These are phyloP conservation scores for Aspergillus oerlinghausenensis DNA, from an alignment of 2,329 filamentous ascomycete species.

Conservation along the genomic window DNA sequence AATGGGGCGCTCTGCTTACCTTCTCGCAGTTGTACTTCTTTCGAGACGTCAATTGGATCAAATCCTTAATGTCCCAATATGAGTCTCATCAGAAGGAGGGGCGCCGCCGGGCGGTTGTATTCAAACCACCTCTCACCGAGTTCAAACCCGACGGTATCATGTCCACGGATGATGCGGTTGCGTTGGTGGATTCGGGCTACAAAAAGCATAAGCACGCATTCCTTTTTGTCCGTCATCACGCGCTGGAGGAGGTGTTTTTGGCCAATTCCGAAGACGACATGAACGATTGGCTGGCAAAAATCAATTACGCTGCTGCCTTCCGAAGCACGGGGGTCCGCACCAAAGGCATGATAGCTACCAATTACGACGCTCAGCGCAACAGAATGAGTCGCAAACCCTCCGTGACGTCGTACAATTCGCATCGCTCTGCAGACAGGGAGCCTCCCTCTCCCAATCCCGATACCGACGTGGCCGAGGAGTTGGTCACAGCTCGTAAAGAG, in stretches of 20 bases:
- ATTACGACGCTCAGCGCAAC: conserved; percentile 72
- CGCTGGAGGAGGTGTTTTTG: conserved; percentile 82
- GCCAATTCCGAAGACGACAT: conserved; percentile 87
- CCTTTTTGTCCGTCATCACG: conserved; percentile 79
- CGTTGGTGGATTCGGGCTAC: conserved; percentile 78
- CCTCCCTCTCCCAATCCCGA: conserved; percentile 69
- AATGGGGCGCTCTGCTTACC: conserved; percentile 95
- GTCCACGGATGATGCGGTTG: conserved; percentile 89
- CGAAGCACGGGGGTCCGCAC: conserved; percentile 86
- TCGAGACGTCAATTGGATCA: conserved; percentile 87
- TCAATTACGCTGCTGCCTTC: conserved; percentile 96
- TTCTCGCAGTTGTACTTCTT: conserved; percentile 98
- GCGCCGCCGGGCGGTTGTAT: conserved; percentile 72
- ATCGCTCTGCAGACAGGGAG: conserved; percentile 64
- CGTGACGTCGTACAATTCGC: conserved; percentile 50
- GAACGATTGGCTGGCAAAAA: conserved; percentile 93
- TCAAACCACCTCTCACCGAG: conserved; percentile 81
- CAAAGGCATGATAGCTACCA: conserved; percentile 76
- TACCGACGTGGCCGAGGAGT: conserved; percentile 79
- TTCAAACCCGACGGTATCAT: conserved; percentile 94
- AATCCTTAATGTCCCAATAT: conserved; percentile 82
- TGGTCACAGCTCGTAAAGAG: conserved; percentile 73
- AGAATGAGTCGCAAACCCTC: conserved; percentile 63
- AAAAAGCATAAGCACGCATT: conserved; percentile 94
- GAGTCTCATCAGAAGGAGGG: conserved; percentile 76